These are phyloP conservation scores for Rhynchospora breviuscula DNA, from an alignment of 176 grass and related monocot species.

Conservation along the genomic window DNA sequence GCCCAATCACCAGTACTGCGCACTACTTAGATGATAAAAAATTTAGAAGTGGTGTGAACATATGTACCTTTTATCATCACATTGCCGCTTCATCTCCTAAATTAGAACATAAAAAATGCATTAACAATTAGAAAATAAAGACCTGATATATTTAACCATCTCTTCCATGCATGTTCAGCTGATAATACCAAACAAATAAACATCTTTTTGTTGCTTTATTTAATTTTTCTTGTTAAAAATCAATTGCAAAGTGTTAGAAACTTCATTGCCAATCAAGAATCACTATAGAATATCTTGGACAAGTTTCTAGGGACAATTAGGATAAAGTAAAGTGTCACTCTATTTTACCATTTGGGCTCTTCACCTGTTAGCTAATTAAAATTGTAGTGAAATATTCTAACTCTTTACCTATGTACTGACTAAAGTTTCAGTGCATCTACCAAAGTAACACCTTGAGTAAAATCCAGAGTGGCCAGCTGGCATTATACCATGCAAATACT, in stretches of 20 bases:
- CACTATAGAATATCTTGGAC: background rate
- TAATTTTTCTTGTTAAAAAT: background rate
- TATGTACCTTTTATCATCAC: constrained; percentile 85
- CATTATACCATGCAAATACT: background rate
- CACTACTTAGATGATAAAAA: background rate
- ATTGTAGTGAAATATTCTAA: background rate
- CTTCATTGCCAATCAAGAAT: background rate
- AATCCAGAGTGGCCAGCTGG: background rate
- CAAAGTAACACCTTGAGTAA: background rate
- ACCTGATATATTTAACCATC: background rate
- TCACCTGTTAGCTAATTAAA: background rate
- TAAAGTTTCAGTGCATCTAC: background rate
- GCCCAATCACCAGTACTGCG: background rate
- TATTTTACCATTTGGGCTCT: background rate
- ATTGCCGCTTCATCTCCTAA: constrained; percentile 96
- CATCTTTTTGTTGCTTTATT: background rate
- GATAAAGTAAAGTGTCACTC: background rate
- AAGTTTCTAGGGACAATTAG: background rate
- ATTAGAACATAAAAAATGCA: constrained; percentile 20
- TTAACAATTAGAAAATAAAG: constrained; percentile 9
- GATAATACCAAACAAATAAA: background rate
- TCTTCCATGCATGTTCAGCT: constrained; percentile 6
- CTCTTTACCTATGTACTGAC: background rate
- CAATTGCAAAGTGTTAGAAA: background rate
- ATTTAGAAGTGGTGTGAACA: constrained; percentile 6